Evolutionary conservation across 768 basidiomycete genomes (phyloP).

Genomic region (Naganishia antarctica): DNA sequence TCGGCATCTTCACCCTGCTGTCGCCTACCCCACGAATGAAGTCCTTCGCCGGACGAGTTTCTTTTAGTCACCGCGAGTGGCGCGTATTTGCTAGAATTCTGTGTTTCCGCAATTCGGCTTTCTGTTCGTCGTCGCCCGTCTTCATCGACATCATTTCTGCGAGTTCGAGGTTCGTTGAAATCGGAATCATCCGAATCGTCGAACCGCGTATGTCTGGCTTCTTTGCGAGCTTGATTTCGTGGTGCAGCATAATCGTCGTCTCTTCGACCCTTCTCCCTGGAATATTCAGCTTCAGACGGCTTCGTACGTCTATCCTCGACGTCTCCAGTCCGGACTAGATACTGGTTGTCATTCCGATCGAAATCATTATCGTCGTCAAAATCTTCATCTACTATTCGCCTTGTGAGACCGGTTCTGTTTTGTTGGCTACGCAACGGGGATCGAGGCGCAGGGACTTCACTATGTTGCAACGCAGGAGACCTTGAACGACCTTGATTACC

Average conservation of each 20-base stretch:
- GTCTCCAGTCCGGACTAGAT: conserved; percentile 5
- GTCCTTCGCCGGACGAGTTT: conserved; percentile 5
- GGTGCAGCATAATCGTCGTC: background rate
- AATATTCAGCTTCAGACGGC: background rate
- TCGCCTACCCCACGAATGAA: conserved; percentile 6
- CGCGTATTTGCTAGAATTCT: background rate
- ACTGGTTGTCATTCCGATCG: conserved; percentile 8
- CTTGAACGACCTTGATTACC: background rate
- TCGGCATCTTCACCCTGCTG: background rate
- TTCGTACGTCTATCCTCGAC: background rate
- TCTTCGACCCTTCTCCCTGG: background rate
- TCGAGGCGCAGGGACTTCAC: background rate
- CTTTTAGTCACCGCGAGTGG: background rate
- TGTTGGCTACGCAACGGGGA: background rate
- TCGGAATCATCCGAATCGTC: conserved; percentile 1
- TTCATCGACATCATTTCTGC: background rate
- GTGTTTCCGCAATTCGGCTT: background rate
- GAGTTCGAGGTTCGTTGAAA: background rate
- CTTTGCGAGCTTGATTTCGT: background rate
- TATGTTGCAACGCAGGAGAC: background rate
- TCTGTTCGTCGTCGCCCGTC: background rate
- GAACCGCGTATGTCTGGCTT: background rate
- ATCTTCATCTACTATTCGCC: background rate
- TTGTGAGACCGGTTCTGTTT: background rate
- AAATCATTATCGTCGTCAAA: conserved; percentile 15